phyloP scores from a whole-genome alignment of 495 filamentous ascomycete genomes.

The Penicillium steckii region DNA sequence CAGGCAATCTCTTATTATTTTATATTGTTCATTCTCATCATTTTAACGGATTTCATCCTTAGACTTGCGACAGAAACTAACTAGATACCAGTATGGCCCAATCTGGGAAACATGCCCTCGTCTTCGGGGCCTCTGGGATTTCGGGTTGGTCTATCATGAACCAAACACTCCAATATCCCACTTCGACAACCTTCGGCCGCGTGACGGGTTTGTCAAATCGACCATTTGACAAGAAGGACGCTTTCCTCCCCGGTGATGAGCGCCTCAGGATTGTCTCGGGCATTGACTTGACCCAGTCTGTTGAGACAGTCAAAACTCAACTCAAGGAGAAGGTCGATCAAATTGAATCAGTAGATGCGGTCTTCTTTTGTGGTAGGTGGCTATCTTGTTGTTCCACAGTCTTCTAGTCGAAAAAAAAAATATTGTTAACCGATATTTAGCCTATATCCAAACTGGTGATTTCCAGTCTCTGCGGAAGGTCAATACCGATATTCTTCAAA shows the following conservation, averaged over 20 bases:
- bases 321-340: conserved; percentile 5
- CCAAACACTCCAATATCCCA: conserved; percentile 22
- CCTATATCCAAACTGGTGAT: background rate
- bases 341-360: background rate
- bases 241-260: background rate
- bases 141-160: conserved; percentile 28
- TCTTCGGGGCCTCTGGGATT: conserved; percentile 35
- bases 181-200: conserved; percentile 19
- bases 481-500: background rate
- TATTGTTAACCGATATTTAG: background rate
- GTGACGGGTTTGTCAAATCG: conserved; percentile 30
- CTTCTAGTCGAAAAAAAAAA: background rate
- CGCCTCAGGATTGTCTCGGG: conserved; percentile 10
- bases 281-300: conserved; percentile 18
- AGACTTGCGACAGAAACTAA: too few relatives aligned
- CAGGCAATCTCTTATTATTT: too few relatives aligned
- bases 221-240: conserved; percentile 2
- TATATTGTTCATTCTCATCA: too few relatives aligned
- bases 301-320: conserved; percentile 15
- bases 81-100: too few relatives aligned
- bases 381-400: background rate
- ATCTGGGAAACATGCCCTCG: background rate
- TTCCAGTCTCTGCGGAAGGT: background rate
- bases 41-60: too few relatives aligned
- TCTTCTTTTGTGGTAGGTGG: background rate